Conservation (phyloP, 306 rosid genomes). For the Castanea sativa region DNA sequence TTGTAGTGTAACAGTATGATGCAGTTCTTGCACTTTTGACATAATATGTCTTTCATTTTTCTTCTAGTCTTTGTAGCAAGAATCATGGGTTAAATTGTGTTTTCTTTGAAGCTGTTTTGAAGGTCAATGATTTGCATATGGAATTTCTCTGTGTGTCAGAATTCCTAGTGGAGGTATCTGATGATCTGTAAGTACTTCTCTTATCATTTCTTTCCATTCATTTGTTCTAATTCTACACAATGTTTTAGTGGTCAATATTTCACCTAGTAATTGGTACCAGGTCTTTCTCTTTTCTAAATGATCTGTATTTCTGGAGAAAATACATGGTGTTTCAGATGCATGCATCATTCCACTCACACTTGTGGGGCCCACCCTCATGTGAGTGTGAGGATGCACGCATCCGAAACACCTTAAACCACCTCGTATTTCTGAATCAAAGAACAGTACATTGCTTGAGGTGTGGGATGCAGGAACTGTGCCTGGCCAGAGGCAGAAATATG, state of each 20-base stretch:
- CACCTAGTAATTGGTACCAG: neutral
- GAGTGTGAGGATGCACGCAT: no score
- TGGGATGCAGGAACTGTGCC: neutral
- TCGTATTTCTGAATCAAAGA: neutral
- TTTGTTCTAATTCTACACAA: neutral
- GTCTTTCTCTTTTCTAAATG: neutral
- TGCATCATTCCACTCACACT: no score
- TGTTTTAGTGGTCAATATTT: neutral
- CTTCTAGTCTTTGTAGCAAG: constrained; percentile 11
- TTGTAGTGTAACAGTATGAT: neutral
- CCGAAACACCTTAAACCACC: no score
- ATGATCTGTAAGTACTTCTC: constrained; percentile 74
- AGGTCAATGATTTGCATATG: constrained; percentile 90
- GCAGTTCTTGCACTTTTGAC: neutral
- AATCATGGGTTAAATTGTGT: constrained; percentile 23
- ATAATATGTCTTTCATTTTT: neutral
- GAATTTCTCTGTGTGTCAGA: constrained; percentile 84
- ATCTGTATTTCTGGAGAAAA: neutral
- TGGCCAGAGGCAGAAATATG: neutral
- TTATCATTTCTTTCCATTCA: neutral
- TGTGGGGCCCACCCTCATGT: no score
- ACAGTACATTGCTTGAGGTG: neutral
- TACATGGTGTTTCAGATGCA: no score
- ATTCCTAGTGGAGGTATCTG: constrained; percentile 88
- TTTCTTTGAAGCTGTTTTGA: constrained; percentile 42